Base-by-base conservation (phyloP, 768 basidiomycete species). In the Hericium rajendrae region DNA sequence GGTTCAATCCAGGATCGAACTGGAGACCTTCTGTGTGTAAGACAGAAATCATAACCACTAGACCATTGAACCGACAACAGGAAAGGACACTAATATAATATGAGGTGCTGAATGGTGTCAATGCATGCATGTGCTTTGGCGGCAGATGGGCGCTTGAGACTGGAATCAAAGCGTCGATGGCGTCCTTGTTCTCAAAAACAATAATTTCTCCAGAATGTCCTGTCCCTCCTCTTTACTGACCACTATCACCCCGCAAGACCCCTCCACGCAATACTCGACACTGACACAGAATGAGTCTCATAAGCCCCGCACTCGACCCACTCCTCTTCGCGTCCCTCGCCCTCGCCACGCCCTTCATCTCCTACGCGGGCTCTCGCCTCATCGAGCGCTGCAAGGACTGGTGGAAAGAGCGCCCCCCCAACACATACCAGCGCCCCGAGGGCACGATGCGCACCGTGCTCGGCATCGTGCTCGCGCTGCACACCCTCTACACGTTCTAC, bases 11-110 rank as follows among this genome's bases (percentile, higher is more conserved):
- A 46, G 62, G 62, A 59, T 64, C 62, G 62, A 64, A 64, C 62
- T 46, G 62, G 61, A 62, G 62, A 64, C 62, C 62, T 59, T 64
- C 62, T 64, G 62, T 64, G 62, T 64, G 62, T 64, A 64, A 64
- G 62, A 64, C 62, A 64, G 62, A 64, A 62, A 64, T 64, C 62
- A 64, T 64, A 64, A 64, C 62, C 62, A 64, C 62, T 64, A 64
- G 62, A 64, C 62, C 62, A 64, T 60, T 62, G 62, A 64, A 64
- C 62, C 62, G 48, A 51, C 26, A 13, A 46, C 11, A 11, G 5
- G 39, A 16, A 1, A 12, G 8, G 6, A 18, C 6, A 1, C 8
- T 32, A 39, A 6, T 2, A 4, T 8, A 18, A 4, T 9, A 2
- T 10, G 10, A 32, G 8, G 28, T 9, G 8, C 8, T 32, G 28